Conservation (phyloP, 2,329 filamentous ascomycete genomes). For the Botryotinia narcissicola region DNA sequence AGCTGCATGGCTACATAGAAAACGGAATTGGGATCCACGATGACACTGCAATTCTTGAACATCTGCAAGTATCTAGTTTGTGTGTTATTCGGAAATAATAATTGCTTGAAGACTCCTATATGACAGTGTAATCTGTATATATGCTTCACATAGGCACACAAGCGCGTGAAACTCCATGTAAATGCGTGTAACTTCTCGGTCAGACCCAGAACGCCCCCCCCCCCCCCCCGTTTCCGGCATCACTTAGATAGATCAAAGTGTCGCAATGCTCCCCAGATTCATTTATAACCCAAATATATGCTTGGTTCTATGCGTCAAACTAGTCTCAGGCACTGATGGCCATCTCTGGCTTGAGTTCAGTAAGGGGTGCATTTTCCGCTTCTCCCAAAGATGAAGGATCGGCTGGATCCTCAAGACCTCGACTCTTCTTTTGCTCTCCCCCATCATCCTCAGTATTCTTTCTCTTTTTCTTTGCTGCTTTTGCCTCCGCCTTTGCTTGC, state of each 20-base stretch:
- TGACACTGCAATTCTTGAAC: neutral
- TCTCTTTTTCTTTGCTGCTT: constrained; percentile 14
- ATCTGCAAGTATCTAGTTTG: neutral
- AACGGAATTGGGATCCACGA: neutral
- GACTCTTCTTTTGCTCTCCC: constrained; percentile 15
- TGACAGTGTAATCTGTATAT: neutral
- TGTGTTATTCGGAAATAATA: neutral
- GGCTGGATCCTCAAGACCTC: constrained; percentile 3
- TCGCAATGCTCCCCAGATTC: neutral
- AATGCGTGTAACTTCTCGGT: constrained; percentile 10
- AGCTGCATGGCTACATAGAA: neutral
- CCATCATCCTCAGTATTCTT: constrained; percentile 5
- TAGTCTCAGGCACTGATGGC: constrained; percentile 7
- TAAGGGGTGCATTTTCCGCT: neutral
- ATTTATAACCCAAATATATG: neutral
- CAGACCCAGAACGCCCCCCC: constrained; percentile 10
- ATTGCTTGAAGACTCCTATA: neutral
- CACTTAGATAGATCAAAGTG: neutral
- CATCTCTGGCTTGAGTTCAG: constrained; percentile 11
- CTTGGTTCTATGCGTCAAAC: neutral
- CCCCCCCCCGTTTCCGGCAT: neutral
- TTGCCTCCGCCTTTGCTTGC: constrained; percentile 24
- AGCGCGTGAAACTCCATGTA: constrained; percentile 8
- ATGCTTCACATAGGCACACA: neutral
- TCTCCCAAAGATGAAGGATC: neutral